phyloP scores from a whole-genome alignment of 75 land plant genomes.

The Pinus tabuliformis region DNA sequence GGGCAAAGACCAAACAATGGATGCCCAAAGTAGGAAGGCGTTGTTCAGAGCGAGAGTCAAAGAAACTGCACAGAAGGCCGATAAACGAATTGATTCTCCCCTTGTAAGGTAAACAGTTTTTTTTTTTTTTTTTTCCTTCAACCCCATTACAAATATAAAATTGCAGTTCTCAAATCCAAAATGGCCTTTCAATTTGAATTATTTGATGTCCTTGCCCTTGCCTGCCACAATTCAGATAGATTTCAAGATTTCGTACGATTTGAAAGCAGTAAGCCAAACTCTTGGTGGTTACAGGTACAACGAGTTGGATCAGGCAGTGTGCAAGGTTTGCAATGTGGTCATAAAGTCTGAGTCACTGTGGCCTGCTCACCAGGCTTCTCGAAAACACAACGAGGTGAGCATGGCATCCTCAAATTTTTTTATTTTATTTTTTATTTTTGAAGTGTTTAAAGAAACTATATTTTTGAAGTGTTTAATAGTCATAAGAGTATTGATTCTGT shows the following conservation, averaged over 20 bases:
- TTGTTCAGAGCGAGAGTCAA: constrained; percentile 40
- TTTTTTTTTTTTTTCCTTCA: background rate
- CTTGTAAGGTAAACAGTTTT: constrained; percentile 41
- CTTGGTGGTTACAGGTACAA: constrained; percentile 54
- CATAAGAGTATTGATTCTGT: too few species aligned
- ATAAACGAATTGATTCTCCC: constrained; percentile 63
- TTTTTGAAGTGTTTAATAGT: too few species aligned
- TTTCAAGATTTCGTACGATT: background rate
- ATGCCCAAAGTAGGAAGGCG: constrained; percentile 44
- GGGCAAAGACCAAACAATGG: constrained; percentile 32
- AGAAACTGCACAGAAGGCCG: constrained; percentile 34
- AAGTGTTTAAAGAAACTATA: too few species aligned
- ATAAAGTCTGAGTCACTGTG: constrained; percentile 77
- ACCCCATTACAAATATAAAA: background rate
- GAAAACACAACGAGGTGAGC: constrained; percentile 73
- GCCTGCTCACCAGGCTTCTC: constrained; percentile 79
- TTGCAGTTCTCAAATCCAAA: background rate
- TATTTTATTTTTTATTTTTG: background rate
- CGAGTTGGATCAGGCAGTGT: constrained; percentile 72
- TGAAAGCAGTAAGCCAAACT: background rate
- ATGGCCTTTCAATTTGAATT: background rate
- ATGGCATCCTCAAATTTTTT: background rate
- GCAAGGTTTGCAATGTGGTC: constrained; percentile 72
- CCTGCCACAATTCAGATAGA: background rate
- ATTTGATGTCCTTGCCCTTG: background rate